Percentiles rank a stretch among this genome's conserved stretches.
phyloP scores from a whole-genome alignment of 306 rosid species.

The Dryas alaskensis region DNA sequence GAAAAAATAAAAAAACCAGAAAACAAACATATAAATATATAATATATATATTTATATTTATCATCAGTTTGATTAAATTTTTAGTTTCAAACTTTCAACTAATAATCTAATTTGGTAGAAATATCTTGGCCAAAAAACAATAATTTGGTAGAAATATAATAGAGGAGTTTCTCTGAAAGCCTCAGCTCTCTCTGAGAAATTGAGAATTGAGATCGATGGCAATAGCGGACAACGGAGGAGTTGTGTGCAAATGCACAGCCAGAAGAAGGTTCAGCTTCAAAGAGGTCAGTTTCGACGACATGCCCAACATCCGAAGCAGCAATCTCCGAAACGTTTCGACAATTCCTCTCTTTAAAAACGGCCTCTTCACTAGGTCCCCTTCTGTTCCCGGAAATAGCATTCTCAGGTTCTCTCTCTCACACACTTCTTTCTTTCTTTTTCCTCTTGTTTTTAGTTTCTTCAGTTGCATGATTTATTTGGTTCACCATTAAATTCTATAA shows the following conservation, averaged over 20 bases:
- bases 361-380: slow-evolving; percentile 14
- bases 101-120: neutral
- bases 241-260: slow-evolving; percentile 16
- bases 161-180: neutral
- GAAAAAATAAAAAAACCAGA: too few relatives aligned
- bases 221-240: slow-evolving; percentile 26
- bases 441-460: neutral
- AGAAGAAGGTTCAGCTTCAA: slow-evolving; percentile 15
- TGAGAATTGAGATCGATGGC: slow-evolving; percentile 11
- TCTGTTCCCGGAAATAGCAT: slow-evolving; percentile 16
- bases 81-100: neutral
- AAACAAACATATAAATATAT: too few relatives aligned
- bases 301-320: slow-evolving; percentile 15
- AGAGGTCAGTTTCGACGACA: slow-evolving; percentile 11
- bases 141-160: neutral
- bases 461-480: neutral
- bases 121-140: too few relatives aligned
- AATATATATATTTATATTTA: too few relatives aligned
- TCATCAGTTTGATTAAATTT: neutral
- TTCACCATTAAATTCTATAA: neutral
- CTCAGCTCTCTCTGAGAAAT: too few relatives aligned
- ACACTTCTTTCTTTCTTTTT: too few relatives aligned
- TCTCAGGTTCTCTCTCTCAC: slow-evolving; percentile 27
- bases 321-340: slow-evolving; percentile 26
- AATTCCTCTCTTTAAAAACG: slow-evolving; percentile 19